phyloP scores from a whole-genome alignment of 768 basidiomycete species.

The Wakefieldia striispora region DNA sequence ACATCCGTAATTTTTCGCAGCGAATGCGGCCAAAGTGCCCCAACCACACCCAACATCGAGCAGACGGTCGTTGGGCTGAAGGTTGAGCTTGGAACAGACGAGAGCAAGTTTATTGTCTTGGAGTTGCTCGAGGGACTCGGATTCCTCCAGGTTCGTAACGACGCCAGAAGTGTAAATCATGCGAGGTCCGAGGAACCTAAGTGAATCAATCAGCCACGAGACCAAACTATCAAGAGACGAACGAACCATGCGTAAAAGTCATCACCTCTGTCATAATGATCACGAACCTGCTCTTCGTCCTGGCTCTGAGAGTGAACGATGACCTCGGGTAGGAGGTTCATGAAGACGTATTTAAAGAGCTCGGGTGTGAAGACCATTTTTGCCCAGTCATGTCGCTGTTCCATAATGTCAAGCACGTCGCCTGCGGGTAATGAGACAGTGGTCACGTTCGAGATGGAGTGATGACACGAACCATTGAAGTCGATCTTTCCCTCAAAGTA shows the following conservation, averaged over 20 bases:
- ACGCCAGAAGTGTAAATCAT: constrained; percentile 99
- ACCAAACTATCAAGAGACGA: neutral
- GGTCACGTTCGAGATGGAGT: neutral
- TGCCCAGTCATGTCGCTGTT: constrained; percentile 95
- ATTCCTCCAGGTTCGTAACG: constrained; percentile 61
- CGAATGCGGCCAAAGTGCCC: constrained; percentile 94
- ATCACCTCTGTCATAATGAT: constrained; percentile 94
- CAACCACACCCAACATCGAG: constrained; percentile 93
- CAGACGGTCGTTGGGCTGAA: constrained; percentile 80
- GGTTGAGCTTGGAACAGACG: constrained; percentile 91
- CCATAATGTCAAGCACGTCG: constrained; percentile 90
- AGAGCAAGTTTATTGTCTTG: constrained; percentile 98
- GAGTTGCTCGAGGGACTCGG: constrained; percentile 87
- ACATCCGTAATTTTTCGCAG: constrained; percentile 95
- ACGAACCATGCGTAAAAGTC: constrained; percentile 87
- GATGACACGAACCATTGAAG: constrained; percentile 71
- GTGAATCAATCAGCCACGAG: neutral
- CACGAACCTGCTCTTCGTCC: constrained; percentile 94
- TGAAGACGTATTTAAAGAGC: constrained; percentile 92
- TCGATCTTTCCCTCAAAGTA: constrained; percentile 97
- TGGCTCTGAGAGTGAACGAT: constrained; percentile 87
- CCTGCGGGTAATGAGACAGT: constrained; percentile 42
- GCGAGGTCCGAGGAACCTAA: constrained; percentile 87
- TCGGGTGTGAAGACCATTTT: constrained; percentile 87
- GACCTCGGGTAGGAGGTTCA: constrained; percentile 87